Evolutionary conservation across 2,329 filamentous ascomycete species (phyloP).

Genomic region (Leptoxyphium fumago): DNA sequence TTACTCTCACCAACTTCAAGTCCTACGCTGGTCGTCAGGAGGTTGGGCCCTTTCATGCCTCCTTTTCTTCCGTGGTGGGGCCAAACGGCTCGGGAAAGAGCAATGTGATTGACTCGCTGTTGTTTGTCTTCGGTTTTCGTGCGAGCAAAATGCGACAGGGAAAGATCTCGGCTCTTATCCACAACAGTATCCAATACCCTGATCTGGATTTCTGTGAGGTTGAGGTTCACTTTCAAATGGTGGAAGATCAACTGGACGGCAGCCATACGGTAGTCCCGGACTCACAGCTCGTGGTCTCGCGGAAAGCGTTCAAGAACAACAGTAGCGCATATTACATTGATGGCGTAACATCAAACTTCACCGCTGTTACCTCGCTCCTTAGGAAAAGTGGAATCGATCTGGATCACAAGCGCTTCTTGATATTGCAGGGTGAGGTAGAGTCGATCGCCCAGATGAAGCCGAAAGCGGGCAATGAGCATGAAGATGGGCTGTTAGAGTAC

Average conservation of each 20-base stretch:
- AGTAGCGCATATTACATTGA: conserved; percentile 98
- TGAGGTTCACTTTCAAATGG: conserved; percentile 89
- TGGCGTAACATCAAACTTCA: conserved; percentile 77
- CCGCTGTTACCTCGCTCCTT: conserved; percentile 72
- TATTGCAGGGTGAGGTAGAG: conserved; percentile 93
- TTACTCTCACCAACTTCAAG: conserved; percentile 94
- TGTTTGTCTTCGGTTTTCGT: conserved; percentile 98
- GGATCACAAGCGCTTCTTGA: conserved; percentile 95
- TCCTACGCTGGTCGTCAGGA: conserved; percentile 92
- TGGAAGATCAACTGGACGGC: conserved; percentile 72
- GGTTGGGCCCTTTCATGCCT: conserved; percentile 91
- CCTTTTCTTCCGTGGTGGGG: conserved; percentile 94
- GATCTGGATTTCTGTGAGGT: conserved; percentile 87
- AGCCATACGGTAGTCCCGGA: conserved; percentile 64
- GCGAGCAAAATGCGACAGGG: conserved; percentile 99
- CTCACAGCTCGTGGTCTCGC: conserved; percentile 74
- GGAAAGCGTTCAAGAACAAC: conserved; percentile 94
- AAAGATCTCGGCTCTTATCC: conserved; percentile 93
- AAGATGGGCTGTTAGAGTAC: conserved; percentile 91
- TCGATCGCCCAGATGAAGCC: conserved; percentile 99
- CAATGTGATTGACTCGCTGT: conserved; percentile 92
- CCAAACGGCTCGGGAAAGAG: conserved; percentile 98
- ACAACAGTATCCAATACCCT: conserved; percentile 81
- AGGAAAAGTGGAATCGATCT: conserved; percentile 83
- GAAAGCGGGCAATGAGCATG: conserved; percentile 87